Evolutionary conservation across 2,329 filamentous ascomycete genomes (phyloP), one percentile per base, ranked within the genome.

Genomic region (Paradendryphiella salina): DNA sequence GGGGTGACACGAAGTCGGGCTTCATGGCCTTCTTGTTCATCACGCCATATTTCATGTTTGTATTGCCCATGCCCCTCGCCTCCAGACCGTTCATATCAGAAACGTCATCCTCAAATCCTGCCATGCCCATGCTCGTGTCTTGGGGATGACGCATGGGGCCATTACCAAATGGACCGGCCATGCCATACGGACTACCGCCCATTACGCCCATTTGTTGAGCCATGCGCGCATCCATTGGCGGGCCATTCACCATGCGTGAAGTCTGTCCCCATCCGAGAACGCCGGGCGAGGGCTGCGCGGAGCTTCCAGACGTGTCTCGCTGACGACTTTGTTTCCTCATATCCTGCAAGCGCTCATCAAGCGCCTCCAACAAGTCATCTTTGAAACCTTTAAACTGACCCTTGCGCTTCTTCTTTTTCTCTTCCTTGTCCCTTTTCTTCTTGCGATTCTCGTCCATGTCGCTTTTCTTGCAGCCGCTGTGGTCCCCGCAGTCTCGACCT

Each of bases 401-500:
- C 37, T 51, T 48, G 26, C 50, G 50, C 18, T 47, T 54, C 45
- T 46, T 50, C 10, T 45, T 44, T 18, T 50, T 54, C 14, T 44
- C 37, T 20, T 40, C 52, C 37, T 46, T 53, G 28, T 47, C 40
- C 31, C 39, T 54, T 39, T 26, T 29, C 15, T 41, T 26, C 26
- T 54, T 46, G 2, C 31, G 29, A 6, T 37, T 50, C 17, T 42
- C 26, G 1, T 28, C 47, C 21, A 9, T 37, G 17, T 45, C 33
- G 13, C 44, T 38, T 18, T 51, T 54, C 31, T 39, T 49, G 33
- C 63, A 64, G 1, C 23, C 47, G 1, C 46, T 50, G 50, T 67
- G 62, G 32, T 67, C 64, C 0, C 59, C 66, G 32, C 67, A 69
- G 39, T 70, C 57, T 15, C 42, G 56, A 2, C 64, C 65, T n/a